Base-by-base conservation (phyloP, 2,329 filamentous ascomycete genomes). In the Metarhizium guizhouense region DNA sequence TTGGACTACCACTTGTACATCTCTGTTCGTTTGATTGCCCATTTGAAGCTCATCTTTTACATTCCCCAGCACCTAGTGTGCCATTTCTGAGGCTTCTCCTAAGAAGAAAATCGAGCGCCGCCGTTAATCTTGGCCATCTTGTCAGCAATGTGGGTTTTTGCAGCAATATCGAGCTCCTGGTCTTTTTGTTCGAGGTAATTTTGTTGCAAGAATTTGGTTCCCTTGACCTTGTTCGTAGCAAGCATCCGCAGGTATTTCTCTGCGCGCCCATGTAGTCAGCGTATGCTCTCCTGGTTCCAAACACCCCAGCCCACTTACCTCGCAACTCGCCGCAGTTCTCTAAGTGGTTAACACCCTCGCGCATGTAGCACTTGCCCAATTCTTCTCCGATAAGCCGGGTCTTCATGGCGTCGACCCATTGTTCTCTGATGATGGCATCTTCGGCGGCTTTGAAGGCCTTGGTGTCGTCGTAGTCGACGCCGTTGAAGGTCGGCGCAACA, bases 371-470 rank as follows among this genome's bases (percentile, higher is more conserved):
- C 76, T 90, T 93, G 72, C 85, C 81, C 76, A 94, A 77, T 77
- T 94, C 89, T 70, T 93, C 87, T 61, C 87, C 78, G 55, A 94
- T 87, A 60, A 94, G 75, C 59, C 89, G 80, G 56, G 87, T 87
- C 89, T 92, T 94, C 89, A 94, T 94, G 70, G 86, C 85, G 70
- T 84, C 85, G 58, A 94, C 88, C 90, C 90, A 94, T 76, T 94
- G 89, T 76, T 94, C 89, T 60, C 88, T 81, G 65, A 94, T 82
- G 56, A 94, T 81, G 61, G 88, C 82, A 70, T 94, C 89, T 70
- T 93, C 88, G 54, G 89, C 89, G 59, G 85, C 84, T 78, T 93
- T 94, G 69, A 94, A 78, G 63, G 84, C 83, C 69, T 83, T 83
- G 70, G 85, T 90, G 76, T 94, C 87, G 62, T 92, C 86, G 76